Evolutionary conservation across 257 asterid genomes (phyloP), one percentile per base, ranked within the genome.

Genomic region (Linderniella brevidens): DNA sequence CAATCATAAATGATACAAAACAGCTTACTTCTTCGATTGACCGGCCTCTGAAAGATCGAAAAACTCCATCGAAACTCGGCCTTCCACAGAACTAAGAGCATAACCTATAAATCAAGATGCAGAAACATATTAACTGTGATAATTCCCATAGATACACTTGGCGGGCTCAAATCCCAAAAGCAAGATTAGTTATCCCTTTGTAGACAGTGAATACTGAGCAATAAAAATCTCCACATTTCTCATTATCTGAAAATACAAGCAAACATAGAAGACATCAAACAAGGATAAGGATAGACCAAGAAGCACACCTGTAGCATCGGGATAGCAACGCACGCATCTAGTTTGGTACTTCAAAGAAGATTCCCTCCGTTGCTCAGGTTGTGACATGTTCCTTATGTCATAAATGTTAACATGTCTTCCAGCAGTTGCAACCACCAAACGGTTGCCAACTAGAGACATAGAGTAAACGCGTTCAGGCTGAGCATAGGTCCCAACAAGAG

Each of bases 391-490:
- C 18, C 95, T 64, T 48, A 88, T 69, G 67, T 84, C 98, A 68
- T 88, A 80, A 19, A 88, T 86, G 52, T 84, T 84, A 5, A 88
- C 98, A 72, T 84, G 98, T 50, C 98, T 72, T 60, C 98, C 98
- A 17, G 95, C 95, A 54, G 98, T 84, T 19, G 98, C 95, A 18
- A 84, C 92, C 19, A 84, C 98, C 68, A 88, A 16, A 17, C 82
- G 92, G 57, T 84, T 74, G 44, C 98, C 94, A 66, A 76, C 92
- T 52, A 84, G 73, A 15, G 95, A 83, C 54, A 88, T 72, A n/a
- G 98, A 84, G 56, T 88, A 88, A 15, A 84, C 92, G 51, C 98
- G 90, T 71, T 88, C 98, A 17, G 98, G 95, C 68, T 88, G 98
- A 35, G 69, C 11, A 19, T 80, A 88, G 37, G 93, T 70, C 52